phyloP scores from a whole-genome alignment of 2,329 filamentous ascomycete genomes.

The Fusarium vanettenii region DNA sequence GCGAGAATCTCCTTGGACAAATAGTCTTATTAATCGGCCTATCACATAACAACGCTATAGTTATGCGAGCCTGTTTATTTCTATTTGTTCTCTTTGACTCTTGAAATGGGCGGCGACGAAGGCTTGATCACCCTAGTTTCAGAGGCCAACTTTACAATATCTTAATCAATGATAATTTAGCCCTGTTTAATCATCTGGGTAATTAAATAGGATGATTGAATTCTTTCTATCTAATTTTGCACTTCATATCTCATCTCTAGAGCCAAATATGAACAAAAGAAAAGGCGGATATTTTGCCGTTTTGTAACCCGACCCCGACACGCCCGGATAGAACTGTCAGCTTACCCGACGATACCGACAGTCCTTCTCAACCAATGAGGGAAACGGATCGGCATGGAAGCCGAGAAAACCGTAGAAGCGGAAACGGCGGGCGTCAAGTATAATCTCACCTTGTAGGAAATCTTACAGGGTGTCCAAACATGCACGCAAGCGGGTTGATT shows the following conservation, averaged over 20 bases:
- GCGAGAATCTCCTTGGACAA: background rate
- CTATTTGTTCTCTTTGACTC: background rate
- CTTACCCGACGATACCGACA: background rate
- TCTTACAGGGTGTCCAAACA: background rate
- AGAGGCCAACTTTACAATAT: background rate
- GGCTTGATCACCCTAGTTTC: background rate
- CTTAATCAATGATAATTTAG: background rate
- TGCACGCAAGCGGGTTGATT: background rate
- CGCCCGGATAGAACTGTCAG: background rate
- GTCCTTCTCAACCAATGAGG: background rate
- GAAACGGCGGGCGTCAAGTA: background rate
- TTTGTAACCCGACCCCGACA: background rate
- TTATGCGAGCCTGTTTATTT: background rate
- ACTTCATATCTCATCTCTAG: background rate
- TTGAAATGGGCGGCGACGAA: fast-evolving
- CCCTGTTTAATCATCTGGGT: background rate
- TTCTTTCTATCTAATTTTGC: background rate
- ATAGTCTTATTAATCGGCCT: background rate
- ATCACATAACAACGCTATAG: background rate
- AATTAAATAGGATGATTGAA: background rate
- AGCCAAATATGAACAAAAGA: background rate
- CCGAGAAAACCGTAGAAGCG: background rate
- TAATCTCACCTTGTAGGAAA: background rate
- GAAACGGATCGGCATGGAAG: background rate
- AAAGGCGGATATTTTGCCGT: background rate